Evolutionary conservation across 768 basidiomycete species (phyloP).

Genomic region (Termitomyces sp.): DNA sequence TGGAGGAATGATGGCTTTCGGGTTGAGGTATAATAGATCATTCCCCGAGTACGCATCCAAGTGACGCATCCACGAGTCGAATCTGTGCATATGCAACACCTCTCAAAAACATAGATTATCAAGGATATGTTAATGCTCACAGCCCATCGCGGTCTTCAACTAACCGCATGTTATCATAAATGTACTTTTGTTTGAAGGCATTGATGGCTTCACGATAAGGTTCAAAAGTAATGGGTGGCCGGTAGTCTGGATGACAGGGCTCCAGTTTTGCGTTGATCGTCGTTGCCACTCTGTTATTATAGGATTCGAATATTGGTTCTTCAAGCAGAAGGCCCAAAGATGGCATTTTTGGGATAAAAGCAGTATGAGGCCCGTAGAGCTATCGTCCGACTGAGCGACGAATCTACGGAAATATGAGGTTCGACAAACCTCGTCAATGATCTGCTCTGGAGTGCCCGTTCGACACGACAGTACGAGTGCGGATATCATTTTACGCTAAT

Average conservation of each 20-base stretch:
- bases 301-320: constrained; percentile 75
- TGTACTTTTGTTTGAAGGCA: constrained; percentile 77
- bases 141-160: constrained; percentile 76
- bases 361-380: constrained; percentile 74
- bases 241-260: constrained; percentile 52
- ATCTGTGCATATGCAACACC: constrained; percentile 49
- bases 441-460: constrained; percentile 63
- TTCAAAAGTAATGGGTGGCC: constrained; percentile 71
- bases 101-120: not conserved
- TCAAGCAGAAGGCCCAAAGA: constrained; percentile 91
- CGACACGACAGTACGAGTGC: constrained; percentile 75
- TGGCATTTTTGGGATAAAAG: constrained; percentile 94
- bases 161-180: constrained; percentile 82
- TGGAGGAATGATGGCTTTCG: constrained; percentile 70
- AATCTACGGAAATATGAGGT: not conserved
- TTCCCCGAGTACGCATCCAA: constrained; percentile 72
- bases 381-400: constrained; percentile 14
- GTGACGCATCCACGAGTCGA: constrained; percentile 78
- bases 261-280: constrained; percentile 47
- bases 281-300: constrained; percentile 53
- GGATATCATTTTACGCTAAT: constrained; percentile 95
- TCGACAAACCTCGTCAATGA: constrained; percentile 64
- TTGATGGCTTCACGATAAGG: constrained; percentile 62
- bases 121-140: constrained; percentile 37
- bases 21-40: constrained; percentile 76